phyloP scores from a whole-genome alignment of 2,329 filamentous ascomycete species.

The Trichoderma asperellum region DNA sequence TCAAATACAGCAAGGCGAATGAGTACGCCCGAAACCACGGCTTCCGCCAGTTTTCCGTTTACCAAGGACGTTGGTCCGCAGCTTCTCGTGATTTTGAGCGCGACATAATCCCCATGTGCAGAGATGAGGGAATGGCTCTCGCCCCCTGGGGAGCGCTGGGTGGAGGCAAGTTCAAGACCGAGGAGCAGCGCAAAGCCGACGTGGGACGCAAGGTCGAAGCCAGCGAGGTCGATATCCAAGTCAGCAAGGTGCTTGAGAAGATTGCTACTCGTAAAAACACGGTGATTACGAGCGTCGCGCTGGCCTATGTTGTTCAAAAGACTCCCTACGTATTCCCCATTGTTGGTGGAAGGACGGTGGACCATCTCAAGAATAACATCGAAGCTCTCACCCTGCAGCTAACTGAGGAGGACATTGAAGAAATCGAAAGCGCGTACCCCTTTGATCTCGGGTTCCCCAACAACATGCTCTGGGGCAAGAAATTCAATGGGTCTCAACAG shows the following conservation, averaged over 20 bases:
- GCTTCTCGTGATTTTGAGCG: conserved; percentile 47
- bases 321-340: conserved; percentile 74
- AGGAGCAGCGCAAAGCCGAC: conserved; percentile 41
- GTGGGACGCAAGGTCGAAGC: conserved; percentile 48
- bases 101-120: conserved; percentile 51
- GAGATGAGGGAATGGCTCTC: conserved; percentile 54
- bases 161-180: conserved; percentile 51
- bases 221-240: conserved; percentile 56
- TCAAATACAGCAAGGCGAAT: conserved; percentile 57
- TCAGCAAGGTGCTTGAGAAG: conserved; percentile 52
- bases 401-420: conserved; percentile 63
- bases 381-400: conserved; percentile 66
- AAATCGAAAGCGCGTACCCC: conserved; percentile 64
- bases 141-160: conserved; percentile 63
- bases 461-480: conserved; percentile 57
- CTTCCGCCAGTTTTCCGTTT: conserved; percentile 67
- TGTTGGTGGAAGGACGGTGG: conserved; percentile 69
- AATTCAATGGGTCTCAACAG: conserved; percentile 44
- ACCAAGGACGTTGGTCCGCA: conserved; percentile 50
- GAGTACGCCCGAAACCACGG: conserved; percentile 71
- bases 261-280: conserved; percentile 53
- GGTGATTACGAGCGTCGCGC: conserved; percentile 56
- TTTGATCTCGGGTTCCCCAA: conserved; percentile 72
- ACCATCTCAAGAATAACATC: conserved; percentile 72
- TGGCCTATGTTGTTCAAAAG: conserved; percentile 76